Evolutionary conservation across 495 filamentous ascomycete genomes (phyloP).

Genomic region (Xylaria flabelliformis): DNA sequence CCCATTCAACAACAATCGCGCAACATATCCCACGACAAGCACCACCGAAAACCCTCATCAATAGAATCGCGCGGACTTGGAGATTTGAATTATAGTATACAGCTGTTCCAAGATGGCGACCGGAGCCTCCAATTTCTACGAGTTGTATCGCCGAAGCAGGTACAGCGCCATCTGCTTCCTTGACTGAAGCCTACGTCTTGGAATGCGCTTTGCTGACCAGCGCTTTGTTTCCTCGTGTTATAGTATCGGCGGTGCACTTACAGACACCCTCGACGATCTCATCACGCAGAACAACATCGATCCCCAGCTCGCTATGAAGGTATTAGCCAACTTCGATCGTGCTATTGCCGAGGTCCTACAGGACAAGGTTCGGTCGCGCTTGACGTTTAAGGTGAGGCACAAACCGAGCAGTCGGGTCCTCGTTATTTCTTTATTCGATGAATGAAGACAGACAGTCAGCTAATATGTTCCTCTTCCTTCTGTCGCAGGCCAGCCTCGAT

Average conservation of each 20-base stretch:
- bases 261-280: constrained; percentile 94
- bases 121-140: constrained; percentile 71
- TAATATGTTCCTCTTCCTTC: constrained; percentile 12
- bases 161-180: constrained; percentile 52
- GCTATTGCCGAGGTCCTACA: constrained; percentile 85
- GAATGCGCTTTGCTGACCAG: constrained; percentile 28
- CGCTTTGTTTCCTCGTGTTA: constrained; percentile 32
- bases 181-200: neutral
- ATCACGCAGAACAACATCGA: constrained; percentile 93
- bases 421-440: neutral
- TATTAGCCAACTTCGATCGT: constrained; percentile 90
- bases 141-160: constrained; percentile 97
- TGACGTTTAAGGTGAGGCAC: constrained; percentile 89
- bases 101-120: constrained; percentile 37
- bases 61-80: neutral
- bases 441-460: neutral
- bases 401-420: neutral
- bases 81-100: neutral
- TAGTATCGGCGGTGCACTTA: constrained; percentile 90
- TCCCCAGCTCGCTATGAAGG: constrained; percentile 98
- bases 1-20: constrained; percentile 29
- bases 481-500: constrained; percentile 85
- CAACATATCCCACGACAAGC: neutral
- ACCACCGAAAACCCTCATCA: neutral
- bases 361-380: constrained; percentile 86